phyloP scores from a whole-genome alignment of 2,329 filamentous ascomycete genomes.

The Cadophora luteo-olivacea region DNA sequence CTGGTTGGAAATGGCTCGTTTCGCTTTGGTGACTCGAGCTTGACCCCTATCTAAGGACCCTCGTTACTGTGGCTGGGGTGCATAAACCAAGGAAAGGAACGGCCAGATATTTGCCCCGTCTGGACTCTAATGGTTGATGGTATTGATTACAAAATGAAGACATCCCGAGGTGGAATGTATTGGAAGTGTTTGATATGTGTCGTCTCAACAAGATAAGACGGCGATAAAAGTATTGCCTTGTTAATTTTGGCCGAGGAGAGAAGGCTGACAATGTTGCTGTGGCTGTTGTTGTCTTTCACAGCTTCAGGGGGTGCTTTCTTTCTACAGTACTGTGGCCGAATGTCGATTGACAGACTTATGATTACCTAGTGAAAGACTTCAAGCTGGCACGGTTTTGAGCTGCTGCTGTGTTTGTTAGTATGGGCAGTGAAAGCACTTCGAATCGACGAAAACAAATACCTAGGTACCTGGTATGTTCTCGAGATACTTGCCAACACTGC shows the following conservation, averaged over 20 bases:
- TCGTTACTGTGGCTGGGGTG: constrained; percentile 8
- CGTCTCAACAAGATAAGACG: constrained; percentile 16
- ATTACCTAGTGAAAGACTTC: too few species aligned
- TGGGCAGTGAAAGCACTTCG: neutral
- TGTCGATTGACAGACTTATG: too few species aligned
- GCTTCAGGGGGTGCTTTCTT: neutral
- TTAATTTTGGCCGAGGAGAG: neutral
- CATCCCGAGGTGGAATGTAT: too few species aligned
- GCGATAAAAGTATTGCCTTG: neutral
- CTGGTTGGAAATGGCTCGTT: constrained; percentile 1
- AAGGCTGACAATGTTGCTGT: constrained; percentile 11
- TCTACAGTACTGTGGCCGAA: neutral
- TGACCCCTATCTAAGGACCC: constrained; percentile 9
- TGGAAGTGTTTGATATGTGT: neutral
- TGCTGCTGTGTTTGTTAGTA: too few species aligned
- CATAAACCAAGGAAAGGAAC: constrained; percentile 20
- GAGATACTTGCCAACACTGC: neutral
- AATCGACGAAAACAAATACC: neutral
- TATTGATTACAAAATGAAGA: constrained; percentile 11
- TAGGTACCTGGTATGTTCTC: neutral
- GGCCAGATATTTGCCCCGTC: constrained; percentile 20
- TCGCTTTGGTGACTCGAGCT: constrained; percentile 3
- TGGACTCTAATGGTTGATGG: neutral
- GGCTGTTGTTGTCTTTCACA: neutral
- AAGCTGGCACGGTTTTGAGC: too few species aligned